Base-by-base conservation (phyloP, 192 early-diverging fungal genomes). In the Dispira simplex region DNA sequence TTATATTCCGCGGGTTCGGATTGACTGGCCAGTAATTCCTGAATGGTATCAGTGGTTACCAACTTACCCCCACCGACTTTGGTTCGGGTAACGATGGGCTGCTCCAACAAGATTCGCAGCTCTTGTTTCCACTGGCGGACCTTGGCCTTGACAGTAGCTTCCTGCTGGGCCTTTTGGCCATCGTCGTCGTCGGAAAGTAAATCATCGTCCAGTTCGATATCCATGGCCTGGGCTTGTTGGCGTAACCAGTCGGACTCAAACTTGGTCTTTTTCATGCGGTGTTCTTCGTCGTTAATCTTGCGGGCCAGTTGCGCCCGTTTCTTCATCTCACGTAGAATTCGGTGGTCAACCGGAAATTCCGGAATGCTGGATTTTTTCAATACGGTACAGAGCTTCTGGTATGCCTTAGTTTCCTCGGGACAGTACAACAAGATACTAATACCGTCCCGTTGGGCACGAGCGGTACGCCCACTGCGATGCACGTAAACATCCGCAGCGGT, bases 401-500 rank as follows among this genome's bases (percentile, higher is more conserved):
- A 95, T 27, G 87, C 66, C 52, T 79, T 78, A 23, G 83, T 68
- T 65, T 98, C 95, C 58, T 92, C 83, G 21, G 95, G 92, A 27
- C 85, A 83, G 64, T 81, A 84, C 47, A 98, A 70, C 76, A 92
- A 74, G 23, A 98, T 71, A 44, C 82, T 85, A 25, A 95, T 73
- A 63, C 95, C 95, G 62, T 90, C 87, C 20, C 72, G 77, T 32
- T 75, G 65, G n/a, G 87, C 92, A 66, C 95, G 85, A 9, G 93
- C 95, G 0, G 95, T 98, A 66, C 95, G 84, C 47, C 95, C 95
- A 68, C 85, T 86, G 11, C 95, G 81, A 71, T 98, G 95, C 28
- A 98, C 89, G 68, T 98, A 98, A n/a, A 94, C 79, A 49, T 98
- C 92, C 26, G 88, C 84, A 10, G 86, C 86, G 18, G 92, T 82